Percentiles rank a stretch among this genome's conserved stretches.
Evolutionary conservation across 1,139 yeast genomes (phyloP).

Genomic region (Kodamaea sp.): DNA sequence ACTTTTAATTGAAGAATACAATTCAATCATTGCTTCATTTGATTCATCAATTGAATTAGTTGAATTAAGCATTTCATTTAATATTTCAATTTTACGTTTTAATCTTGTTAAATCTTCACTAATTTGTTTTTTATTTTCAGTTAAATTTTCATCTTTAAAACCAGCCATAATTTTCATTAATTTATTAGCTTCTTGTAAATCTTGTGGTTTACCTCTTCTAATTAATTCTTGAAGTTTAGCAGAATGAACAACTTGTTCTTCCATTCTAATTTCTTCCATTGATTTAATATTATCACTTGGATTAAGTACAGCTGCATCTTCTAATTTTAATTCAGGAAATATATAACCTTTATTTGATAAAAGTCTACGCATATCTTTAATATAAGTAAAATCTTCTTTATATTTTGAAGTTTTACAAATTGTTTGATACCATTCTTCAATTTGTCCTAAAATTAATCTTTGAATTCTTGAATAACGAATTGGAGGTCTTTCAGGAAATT

Average conservation of each 20-base stretch:
- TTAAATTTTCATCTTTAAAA: constrained; percentile 74
- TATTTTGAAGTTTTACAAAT: constrained; percentile 86
- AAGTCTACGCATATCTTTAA: constrained; percentile 93
- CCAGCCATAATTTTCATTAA: constrained; percentile 99
- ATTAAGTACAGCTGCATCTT: constrained; percentile 89
- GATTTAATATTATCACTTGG: constrained; percentile 90
- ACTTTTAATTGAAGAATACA: constrained; percentile 73
- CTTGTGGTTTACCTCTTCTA: constrained; percentile 94
- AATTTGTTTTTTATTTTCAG: constrained; percentile 71
- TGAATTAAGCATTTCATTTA: constrained; percentile 78
- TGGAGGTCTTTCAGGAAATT: constrained; percentile 96
- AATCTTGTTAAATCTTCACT: constrained; percentile 82
- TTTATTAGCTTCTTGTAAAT: constrained; percentile 91
- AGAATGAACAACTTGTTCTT: constrained; percentile 87
- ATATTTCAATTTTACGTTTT: constrained; percentile 82
- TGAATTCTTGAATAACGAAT: constrained; percentile 79
- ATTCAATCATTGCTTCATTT: constrained; percentile 73
- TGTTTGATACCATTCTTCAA: constrained; percentile 97
- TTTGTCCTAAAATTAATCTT: constrained; percentile 77
- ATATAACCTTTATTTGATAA: constrained; percentile 82
- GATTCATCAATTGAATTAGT: constrained; percentile 51
- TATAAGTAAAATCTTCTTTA: constrained; percentile 86
- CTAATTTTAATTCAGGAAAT: constrained; percentile 87
- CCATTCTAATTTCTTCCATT: constrained; percentile 85
- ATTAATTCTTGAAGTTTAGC: constrained; percentile 95